Conservation (phyloP, 805 yeast genomes). For the Wickerhamiella slavikovae region DNA sequence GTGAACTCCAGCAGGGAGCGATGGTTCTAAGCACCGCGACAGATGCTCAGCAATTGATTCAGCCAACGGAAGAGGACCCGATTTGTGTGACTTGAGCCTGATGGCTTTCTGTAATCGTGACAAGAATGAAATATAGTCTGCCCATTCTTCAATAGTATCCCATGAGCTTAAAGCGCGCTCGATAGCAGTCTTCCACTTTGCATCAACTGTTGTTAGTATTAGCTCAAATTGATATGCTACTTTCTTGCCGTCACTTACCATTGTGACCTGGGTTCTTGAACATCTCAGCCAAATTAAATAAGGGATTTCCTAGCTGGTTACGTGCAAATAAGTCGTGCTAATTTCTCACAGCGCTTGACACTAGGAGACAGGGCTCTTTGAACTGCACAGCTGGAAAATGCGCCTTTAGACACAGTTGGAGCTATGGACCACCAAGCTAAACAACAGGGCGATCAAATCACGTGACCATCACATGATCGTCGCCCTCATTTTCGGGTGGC, state of each 20-base stretch:
- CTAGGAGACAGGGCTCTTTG: too few species aligned
- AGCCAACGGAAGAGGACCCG: slow-evolving; percentile 41
- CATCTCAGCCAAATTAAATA: background rate
- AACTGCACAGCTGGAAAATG: too few species aligned
- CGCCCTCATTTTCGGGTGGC: too few species aligned
- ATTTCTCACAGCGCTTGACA: too few species aligned
- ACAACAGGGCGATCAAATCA: too few species aligned
- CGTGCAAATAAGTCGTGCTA: too few species aligned
- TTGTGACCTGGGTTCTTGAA: background rate
- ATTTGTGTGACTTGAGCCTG: slow-evolving; percentile 17
- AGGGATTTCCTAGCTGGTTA: background rate
- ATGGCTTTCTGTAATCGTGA: slow-evolving; percentile 60
- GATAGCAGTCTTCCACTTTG: slow-evolving; percentile 23
- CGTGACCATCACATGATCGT: too few species aligned
- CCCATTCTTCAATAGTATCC: slow-evolving; percentile 88
- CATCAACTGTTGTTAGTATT: slow-evolving; percentile 5
- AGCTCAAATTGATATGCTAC: background rate
- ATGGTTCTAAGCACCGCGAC: slow-evolving; percentile 60
- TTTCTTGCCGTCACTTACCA: background rate
- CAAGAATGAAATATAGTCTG: slow-evolving; percentile 83
- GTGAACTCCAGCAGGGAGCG: slow-evolving; percentile 89
- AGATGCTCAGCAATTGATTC: slow-evolving; percentile 47
- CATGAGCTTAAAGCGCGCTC: slow-evolving; percentile 56
- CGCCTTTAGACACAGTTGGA: too few species aligned
- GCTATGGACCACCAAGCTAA: too few species aligned